Evolutionary conservation across 371 early-diverging fungal genomes (phyloP), one percentile per base, ranked within the genome.

Genomic region (Rhizopus delemar): DNA sequence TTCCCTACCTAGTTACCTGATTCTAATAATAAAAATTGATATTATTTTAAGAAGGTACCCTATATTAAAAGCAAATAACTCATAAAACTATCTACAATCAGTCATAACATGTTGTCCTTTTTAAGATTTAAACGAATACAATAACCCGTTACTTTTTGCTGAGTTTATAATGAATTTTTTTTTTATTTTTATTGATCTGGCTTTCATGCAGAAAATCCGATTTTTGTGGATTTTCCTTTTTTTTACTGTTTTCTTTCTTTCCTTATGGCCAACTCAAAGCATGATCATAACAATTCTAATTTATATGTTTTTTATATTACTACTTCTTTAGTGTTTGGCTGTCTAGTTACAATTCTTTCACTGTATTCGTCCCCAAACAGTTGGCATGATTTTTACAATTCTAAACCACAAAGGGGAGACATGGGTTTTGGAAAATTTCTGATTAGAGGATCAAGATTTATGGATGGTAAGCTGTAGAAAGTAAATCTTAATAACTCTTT

Each of bases 371-470:
- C 63, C 12, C 63, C 67, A 11, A 60, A 67, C 9, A 43, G 54
- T n/a, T 77, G 68, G 72, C 35, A 36, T 5, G 70, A 77, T 57
- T 65, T 77, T 32, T 66, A 53, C 31, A 77, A 77, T 45, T 62
- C 71, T 32, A 70, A 69, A 34, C 78, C 78, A n/a, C 22, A 32
- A 5, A 57, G 65, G 34, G 78, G 78, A 13, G 74, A 74, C 39
- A 74, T 77, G 72, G 78, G 78, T 0, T 58, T 74, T 33, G 77
- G 77, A 6, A 55, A 64, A 16, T 77, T 77, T 53, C 8, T 68
- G 12, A 77, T 77, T 38, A 51, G 74, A 52, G 77, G 77, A 4
- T 56, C 69, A 36, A 69, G 76, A 6, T 62, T 57, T 38, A 51
- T 68, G 8, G 41, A 76, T 36, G 71, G 76, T 73, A 66, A 58